Conservation (phyloP, 495 filamentous ascomycete species). For the Rusavskia elegans region DNA sequence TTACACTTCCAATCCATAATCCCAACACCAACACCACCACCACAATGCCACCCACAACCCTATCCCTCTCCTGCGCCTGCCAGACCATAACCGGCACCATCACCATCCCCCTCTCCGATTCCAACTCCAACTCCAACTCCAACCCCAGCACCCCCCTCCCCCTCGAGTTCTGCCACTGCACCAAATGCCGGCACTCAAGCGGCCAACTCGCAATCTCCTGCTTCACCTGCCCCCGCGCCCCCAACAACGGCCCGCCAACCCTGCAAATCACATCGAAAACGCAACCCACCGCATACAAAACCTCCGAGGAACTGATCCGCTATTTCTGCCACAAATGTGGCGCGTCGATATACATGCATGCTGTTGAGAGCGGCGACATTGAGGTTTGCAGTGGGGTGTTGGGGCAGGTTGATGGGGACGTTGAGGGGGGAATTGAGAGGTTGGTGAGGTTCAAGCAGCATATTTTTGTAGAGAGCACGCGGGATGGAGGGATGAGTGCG, state of each 20-base stretch:
- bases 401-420: slow-evolving; percentile 19
- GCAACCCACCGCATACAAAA: slow-evolving; percentile 30
- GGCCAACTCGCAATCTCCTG: slow-evolving; percentile 44
- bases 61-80: slow-evolving; percentile 39
- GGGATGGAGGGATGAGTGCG: slow-evolving; percentile 38
- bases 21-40: background rate
- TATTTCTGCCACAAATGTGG: slow-evolving; percentile 58
- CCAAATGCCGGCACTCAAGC: slow-evolving; percentile 39
- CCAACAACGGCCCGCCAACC: slow-evolving; percentile 14
- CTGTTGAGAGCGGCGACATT: slow-evolving; percentile 17
- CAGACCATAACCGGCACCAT: slow-evolving; percentile 23
- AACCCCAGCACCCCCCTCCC: slow-evolving; percentile 9
- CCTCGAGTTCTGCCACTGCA: slow-evolving; percentile 47
- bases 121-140: slow-evolving; percentile 11
- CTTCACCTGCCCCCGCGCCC: slow-evolving; percentile 21
- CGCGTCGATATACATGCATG: slow-evolving; percentile 35
- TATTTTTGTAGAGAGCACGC: slow-evolving; percentile 30
- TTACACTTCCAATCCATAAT: no score
- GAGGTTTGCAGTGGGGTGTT: slow-evolving; percentile 26
- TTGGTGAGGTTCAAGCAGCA: slow-evolving; percentile 27
- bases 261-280: background rate
- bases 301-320: slow-evolving; percentile 31
- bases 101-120: slow-evolving; percentile 8
- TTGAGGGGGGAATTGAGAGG: slow-evolving; percentile 21
- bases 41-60: background rate